phyloP scores from a whole-genome alignment of 208 protist species.

The Entamoeba invadens region DNA sequence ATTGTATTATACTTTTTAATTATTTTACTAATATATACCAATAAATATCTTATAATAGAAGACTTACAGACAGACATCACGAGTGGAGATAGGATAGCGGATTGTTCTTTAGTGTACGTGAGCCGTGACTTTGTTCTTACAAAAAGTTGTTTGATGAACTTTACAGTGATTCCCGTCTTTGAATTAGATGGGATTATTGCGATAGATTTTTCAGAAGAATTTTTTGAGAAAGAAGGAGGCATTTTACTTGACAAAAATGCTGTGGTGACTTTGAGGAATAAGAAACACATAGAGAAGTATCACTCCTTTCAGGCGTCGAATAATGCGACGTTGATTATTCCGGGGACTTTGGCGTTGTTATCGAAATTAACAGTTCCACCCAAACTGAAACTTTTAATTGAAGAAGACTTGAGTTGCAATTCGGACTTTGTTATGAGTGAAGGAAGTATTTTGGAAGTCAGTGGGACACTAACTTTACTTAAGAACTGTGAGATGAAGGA shows the following conservation, averaged over 20 bases:
- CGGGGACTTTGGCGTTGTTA: neutral
- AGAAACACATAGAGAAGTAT: neutral
- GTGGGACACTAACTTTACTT: too few species aligned
- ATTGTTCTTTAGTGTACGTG: neutral
- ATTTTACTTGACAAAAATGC: neutral
- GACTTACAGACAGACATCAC: neutral
- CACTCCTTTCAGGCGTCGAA: neutral
- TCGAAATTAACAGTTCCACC: too few species aligned
- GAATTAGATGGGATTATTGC: neutral
- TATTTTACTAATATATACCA: too few species aligned
- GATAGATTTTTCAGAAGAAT: neutral
- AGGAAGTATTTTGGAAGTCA: too few species aligned
- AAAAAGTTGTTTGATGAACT: neutral
- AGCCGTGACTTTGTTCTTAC: neutral
- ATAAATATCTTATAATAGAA: too few species aligned
- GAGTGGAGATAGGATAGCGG: neutral
- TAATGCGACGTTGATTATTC: neutral
- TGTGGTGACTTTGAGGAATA: neutral
- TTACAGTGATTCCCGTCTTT: neutral
- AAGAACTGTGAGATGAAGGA: too few species aligned
- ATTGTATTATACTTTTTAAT: too few species aligned
- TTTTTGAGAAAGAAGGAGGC: neutral
- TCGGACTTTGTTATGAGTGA: too few species aligned
- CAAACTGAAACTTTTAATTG: too few species aligned
- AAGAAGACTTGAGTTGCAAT: too few species aligned